These are phyloP conservation scores for Yamadazyma takamatsuzukensis DNA, from an alignment of 805 yeast species.

Conservation along the genomic window DNA sequence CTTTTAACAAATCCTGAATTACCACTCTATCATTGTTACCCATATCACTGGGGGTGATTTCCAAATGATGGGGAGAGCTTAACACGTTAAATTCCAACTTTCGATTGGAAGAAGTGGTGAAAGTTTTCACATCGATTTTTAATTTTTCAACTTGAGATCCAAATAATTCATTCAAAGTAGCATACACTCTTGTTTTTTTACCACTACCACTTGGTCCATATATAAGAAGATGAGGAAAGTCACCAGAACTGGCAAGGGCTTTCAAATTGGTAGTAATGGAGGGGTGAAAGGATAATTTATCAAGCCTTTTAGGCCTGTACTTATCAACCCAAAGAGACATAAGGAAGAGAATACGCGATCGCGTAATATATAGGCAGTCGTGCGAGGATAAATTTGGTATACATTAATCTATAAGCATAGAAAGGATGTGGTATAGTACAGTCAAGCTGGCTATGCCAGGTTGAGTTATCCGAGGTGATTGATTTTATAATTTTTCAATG, in stretches of 20 bases:
- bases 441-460: too few species aligned
- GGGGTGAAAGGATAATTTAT: conserved; percentile 61
- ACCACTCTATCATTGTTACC: conserved; percentile 94
- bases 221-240: conserved; percentile 86
- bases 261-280: conserved; percentile 60
- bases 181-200: conserved; percentile 87
- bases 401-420: too few species aligned
- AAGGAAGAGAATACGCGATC: too few species aligned
- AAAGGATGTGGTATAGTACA: too few species aligned
- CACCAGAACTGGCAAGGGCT: conserved; percentile 65
- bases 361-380: too few species aligned
- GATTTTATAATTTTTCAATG: too few species aligned
- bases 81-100: conserved; percentile 90
- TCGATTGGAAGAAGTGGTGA: conserved; percentile 67
- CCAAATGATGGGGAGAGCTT: conserved; percentile 87
- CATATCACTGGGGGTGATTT: conserved; percentile 95
- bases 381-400: too few species aligned
- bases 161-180: conserved; percentile 73
- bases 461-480: too few species aligned
- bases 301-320: conserved; percentile 72
- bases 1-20: conserved; percentile 89
- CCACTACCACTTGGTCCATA: conserved; percentile 98
- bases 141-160: conserved; percentile 76
- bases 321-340: conserved; percentile 98
- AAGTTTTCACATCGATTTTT: conserved; percentile 85